phyloP scores from a whole-genome alignment of 129 eudicot species.

The Flaveria robusta region DNA sequence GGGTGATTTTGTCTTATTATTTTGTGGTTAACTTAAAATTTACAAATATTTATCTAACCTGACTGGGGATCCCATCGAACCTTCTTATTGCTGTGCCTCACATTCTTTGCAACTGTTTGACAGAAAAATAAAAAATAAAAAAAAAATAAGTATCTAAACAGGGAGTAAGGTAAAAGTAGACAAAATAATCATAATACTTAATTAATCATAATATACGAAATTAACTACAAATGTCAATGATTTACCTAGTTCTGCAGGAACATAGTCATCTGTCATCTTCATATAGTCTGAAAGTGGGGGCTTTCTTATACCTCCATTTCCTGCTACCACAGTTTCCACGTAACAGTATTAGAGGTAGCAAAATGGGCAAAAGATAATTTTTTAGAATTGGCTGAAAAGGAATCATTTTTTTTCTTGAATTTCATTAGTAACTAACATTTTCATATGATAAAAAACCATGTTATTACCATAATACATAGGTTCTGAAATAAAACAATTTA shows the following conservation, averaged over 20 bases:
- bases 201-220: slow-evolving; percentile 8
- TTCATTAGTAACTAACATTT: background rate
- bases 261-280: slow-evolving; percentile 55
- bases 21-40: background rate
- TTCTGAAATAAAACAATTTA: slow-evolving; percentile 1
- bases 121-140: slow-evolving; percentile 17
- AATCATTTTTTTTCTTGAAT: background rate
- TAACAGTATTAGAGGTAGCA: background rate
- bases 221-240: slow-evolving; percentile 19
- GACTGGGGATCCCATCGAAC: slow-evolving; percentile 73
- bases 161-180: background rate
- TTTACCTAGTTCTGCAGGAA: slow-evolving; percentile 83
- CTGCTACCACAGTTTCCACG: slow-evolving; percentile 27
- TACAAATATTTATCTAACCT: slow-evolving; percentile 48
- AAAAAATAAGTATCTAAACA: background rate
- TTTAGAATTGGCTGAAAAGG: background rate
- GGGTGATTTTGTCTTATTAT: slow-evolving; percentile 3
- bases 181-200: background rate
- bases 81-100: slow-evolving; percentile 46
- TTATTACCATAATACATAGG: background rate
- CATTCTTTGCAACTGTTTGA: slow-evolving; percentile 48
- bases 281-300: slow-evolving; percentile 54
- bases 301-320: slow-evolving; percentile 27
- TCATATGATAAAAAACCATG: background rate
- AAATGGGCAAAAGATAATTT: background rate